phyloP scores from a whole-genome alignment of 441 rosid genomes.

The Raphanus hybrid region DNA sequence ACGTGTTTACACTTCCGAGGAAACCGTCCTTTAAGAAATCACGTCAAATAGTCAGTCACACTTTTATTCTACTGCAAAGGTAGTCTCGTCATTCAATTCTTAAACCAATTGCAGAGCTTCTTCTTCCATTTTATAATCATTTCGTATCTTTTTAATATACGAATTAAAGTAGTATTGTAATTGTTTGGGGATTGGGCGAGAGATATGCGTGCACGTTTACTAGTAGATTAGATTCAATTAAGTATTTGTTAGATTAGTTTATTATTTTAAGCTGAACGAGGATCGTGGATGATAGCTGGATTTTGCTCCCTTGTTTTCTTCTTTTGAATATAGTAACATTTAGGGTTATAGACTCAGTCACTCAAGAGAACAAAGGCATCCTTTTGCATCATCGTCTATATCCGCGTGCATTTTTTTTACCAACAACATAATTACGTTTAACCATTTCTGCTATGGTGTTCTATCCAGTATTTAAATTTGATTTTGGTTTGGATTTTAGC shows the following conservation, averaged over 20 bases:
- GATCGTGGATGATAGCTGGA: conserved; percentile 38
- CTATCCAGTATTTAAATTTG: neutral
- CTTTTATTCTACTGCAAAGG: conserved; percentile 19
- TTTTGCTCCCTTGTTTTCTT: neutral
- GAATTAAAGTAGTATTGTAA: neutral
- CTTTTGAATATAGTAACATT: neutral
- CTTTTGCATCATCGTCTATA: conserved; percentile 1
- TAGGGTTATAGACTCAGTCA: conserved; percentile 18
- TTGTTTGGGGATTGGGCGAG: conserved; percentile 34
- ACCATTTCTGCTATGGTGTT: neutral
- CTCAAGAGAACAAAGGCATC: conserved; percentile 9
- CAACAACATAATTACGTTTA: neutral
- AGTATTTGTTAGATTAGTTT: conserved; percentile 20
- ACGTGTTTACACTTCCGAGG: conserved; percentile 25
- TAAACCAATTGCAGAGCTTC: neutral
- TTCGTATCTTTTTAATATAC: neutral
- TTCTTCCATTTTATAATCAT: neutral
- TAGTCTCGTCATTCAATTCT: neutral
- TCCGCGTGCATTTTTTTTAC: neutral
- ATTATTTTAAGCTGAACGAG: conserved; percentile 16
- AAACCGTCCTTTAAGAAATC: conserved; percentile 6
- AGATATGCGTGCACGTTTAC: conserved; percentile 42
- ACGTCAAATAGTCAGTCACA: neutral
- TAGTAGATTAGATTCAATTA: conserved; percentile 18
- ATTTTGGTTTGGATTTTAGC: neutral